Evolutionary conservation across 2,329 filamentous ascomycete genomes (phyloP), one percentile per base, ranked within the genome.

Genomic region (Alternaria hordeiaustralica): DNA sequence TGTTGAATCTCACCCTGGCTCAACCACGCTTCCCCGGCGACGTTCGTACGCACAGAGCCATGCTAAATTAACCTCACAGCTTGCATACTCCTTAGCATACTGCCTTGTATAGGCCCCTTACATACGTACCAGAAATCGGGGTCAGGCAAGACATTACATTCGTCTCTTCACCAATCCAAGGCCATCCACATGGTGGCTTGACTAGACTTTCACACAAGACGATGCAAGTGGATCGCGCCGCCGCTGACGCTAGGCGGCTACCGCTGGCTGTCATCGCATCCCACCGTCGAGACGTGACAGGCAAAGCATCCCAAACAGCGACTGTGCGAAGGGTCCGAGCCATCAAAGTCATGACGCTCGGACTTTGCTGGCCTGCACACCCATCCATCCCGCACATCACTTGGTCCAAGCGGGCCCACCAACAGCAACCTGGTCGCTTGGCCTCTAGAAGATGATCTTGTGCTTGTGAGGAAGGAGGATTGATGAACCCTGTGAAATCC

Each of bases 311-410:
- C 65, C 60, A 69, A 69, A 66, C 68, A 68, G 58, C 66, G 46
- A 63, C 55, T 56, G 50, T 63, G 55, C 62, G 46, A 66, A 66
- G 60, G 59, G 62, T 66, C 66, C 60, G 66, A 55, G 63, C 61
- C 62, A 63, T 64, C 59, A 67, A 41, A 68, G 72, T 60, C 60
- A 67, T 69, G 61, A 69, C 63, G 67, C 68, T 70, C 68, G 63
- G 67, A 67, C 65, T 51, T 18, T 59, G 30, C 45, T 68, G 61
- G 66, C 66, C 66, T 71, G 73, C 66, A 67, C 76, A 78, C 75
- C 75, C 75, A 76, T 78, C 75, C 76, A 76, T 78, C 75, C 76
- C 76, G 77, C 78, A 78, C 76, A 79, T 79, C 77, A 77, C 70
- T 75, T 76, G 74, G 76, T 72, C 71, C 72, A 68, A 75, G 74